Base-by-base conservation (phyloP, 768 basidiomycete species). In the Boletus rubroflammeus region DNA sequence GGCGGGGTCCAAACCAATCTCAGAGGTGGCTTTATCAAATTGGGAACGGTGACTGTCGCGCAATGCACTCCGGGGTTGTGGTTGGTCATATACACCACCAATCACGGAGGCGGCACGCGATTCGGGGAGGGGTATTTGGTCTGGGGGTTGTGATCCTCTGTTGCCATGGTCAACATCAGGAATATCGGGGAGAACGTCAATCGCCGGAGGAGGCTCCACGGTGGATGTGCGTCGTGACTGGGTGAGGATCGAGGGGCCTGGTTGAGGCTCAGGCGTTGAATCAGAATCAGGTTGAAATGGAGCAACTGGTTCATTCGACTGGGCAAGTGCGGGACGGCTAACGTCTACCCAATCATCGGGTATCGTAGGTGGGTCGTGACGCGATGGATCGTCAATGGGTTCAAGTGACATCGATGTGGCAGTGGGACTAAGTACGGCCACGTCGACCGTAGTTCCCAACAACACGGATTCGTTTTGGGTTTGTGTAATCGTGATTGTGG, bases 291-390 rank as follows among this genome's bases (percentile, higher is more conserved):
- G 31, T 43, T 48, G 38, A 25, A 54, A 41, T 14, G 50, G 47
- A 41, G 41, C n/a, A 38, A 55, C 47, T 0, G 61, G 53, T 36
- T 55, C 55, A 23, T 51, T 55, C 2, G 54, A 13, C 25, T 23
- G 57, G 32, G 56, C 29, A 11, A 49, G 51, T 13, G 47, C 28
- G 9, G 58, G 57, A 25, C 32, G 58, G 7, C 52, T 36, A 25
- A 71, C 19, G 39, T 68, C 58, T 13, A 72, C 64, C 68, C 70
- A 72, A 31, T 70, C 70, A 34, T 70, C 68, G 14, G 64, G 61
- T 59, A 64, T 62, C 19, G 29, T 49, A 31, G 55, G 64, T 23
- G 58, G 59, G 23, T 59, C 54, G 38, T 47, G 56, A 47, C 51
- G 56, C n/a, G 60, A 69, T 51, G 48, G 42, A 11, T 63, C 61